These are phyloP conservation scores for Lichtheimia corymbifera DNA, from an alignment of 371 early-diverging fungal species.

Conservation along the genomic window DNA sequence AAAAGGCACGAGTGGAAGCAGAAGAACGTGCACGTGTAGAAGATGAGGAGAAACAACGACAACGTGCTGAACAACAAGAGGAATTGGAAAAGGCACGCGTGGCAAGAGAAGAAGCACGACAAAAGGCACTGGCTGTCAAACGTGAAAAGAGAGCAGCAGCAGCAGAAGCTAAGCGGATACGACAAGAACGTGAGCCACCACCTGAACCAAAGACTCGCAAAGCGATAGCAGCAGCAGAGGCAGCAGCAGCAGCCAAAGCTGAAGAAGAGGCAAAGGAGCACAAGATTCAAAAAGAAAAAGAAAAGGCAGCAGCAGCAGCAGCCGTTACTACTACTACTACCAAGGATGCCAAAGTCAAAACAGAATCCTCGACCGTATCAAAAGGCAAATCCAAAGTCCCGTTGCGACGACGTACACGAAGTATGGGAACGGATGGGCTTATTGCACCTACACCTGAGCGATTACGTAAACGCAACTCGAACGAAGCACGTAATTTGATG, in stretches of 20 bases:
- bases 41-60: constrained; percentile 14
- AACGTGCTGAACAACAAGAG: constrained; percentile 8
- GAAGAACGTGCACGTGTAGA: constrained; percentile 18
- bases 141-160: constrained; percentile 12
- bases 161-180: constrained; percentile 5
- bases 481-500: constrained; percentile 21
- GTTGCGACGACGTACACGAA: constrained; percentile 21
- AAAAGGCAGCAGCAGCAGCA: not conserved
- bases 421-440: constrained; percentile 23
- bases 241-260: not conserved
- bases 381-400: not conserved
- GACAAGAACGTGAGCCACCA: constrained; percentile 6
- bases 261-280: constrained; percentile 10
- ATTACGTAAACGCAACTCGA: constrained; percentile 14
- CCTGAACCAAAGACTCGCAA: not conserved
- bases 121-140: constrained; percentile 3
- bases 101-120: constrained; percentile 11
- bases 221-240: constrained; percentile 13
- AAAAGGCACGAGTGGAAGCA: constrained; percentile 14
- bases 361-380: not conserved
- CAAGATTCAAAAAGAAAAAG: constrained; percentile 3
- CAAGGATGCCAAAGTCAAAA: not conserved
- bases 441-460: constrained; percentile 21
- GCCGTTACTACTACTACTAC: not conserved
- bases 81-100: constrained; percentile 9